Percentiles rank a stretch among this genome's conserved stretches.
Conservation (phyloP, 2,329 filamentous ascomycete species). For the Thelonectria discophora region DNA sequence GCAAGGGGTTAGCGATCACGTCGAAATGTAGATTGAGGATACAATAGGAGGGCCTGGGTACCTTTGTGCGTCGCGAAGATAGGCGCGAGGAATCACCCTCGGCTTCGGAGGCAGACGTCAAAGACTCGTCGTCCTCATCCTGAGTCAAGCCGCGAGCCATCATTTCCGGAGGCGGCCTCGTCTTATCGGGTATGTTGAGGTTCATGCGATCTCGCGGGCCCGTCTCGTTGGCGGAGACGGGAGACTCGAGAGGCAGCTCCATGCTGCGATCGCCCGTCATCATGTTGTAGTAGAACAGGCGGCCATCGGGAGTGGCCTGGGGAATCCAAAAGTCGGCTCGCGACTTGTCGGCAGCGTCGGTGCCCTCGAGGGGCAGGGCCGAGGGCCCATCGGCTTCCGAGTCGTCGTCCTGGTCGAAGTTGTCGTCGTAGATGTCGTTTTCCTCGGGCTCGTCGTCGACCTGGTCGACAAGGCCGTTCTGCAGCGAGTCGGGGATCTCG, state of each 20-base stretch:
- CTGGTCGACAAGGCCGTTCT: slow-evolving; percentile 63
- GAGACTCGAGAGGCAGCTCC: slow-evolving; percentile 93
- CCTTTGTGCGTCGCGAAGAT: slow-evolving; percentile 73
- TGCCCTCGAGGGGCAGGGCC: slow-evolving; percentile 74
- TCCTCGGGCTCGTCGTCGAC: slow-evolving; percentile 71
- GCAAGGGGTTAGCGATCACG: slow-evolving; percentile 28
- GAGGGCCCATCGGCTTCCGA: slow-evolving; percentile 67
- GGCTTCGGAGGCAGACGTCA: slow-evolving; percentile 83
- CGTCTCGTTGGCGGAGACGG: slow-evolving; percentile 79
- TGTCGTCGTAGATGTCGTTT: slow-evolving; percentile 72
- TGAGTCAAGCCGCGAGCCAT: slow-evolving; percentile 84
- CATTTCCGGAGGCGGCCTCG: slow-evolving; percentile 87
- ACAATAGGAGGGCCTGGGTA: slow-evolving; percentile 46
- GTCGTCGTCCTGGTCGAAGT: slow-evolving; percentile 72
- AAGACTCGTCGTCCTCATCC: slow-evolving; percentile 89
- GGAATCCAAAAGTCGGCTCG: slow-evolving; percentile 98
- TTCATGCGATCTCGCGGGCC: slow-evolving; percentile 91
- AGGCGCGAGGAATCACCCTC: slow-evolving; percentile 78
- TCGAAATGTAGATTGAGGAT: neutral
- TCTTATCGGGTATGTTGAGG: slow-evolving; percentile 87
- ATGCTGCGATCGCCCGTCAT: slow-evolving; percentile 94
- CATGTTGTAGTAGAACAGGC: slow-evolving; percentile 98
- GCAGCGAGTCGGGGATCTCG: slow-evolving; percentile 71
- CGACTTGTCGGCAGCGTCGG: slow-evolving; percentile 71
- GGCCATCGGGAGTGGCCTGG: slow-evolving; percentile 91